A percentile compares a stretch with the other conserved stretches of the same genome.
Evolutionary conservation across 352 stramenopile genomes (phyloP).

Genomic region (Phytophthora nicotianae): DNA sequence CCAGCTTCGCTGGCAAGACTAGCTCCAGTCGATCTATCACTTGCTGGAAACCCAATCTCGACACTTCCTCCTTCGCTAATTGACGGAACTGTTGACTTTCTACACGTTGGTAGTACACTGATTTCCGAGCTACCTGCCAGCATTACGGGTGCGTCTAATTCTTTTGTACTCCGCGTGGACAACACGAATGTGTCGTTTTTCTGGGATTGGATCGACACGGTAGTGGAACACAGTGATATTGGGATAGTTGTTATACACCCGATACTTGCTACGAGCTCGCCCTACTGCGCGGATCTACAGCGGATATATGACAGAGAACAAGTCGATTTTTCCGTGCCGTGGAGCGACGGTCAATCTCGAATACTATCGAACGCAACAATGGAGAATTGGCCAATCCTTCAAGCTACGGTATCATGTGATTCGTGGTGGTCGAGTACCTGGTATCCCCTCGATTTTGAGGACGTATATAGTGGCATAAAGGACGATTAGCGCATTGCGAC

Average conservation of each 20-base stretch:
- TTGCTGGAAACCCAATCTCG: slow-evolving; percentile 23
- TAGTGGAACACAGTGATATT: not conserved
- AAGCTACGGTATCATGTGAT: slow-evolving; percentile 4
- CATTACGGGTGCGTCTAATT: slow-evolving; percentile 9
- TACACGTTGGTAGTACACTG: slow-evolving; percentile 26
- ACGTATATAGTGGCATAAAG: slow-evolving; percentile 10
- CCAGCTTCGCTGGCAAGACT: slow-evolving; percentile 20
- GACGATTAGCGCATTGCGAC: not conserved
- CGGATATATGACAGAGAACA: slow-evolving; percentile 14
- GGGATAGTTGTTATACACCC: not conserved
- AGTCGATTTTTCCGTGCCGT: slow-evolving; percentile 3
- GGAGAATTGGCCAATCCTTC: slow-evolving; percentile 10
- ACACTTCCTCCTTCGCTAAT: slow-evolving; percentile 18
- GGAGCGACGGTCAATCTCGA: not conserved
- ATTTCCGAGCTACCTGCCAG: slow-evolving; percentile 19
- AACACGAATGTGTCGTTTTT: slow-evolving; percentile 30
- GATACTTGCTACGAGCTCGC: slow-evolving; percentile 13
- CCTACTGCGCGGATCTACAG: slow-evolving; percentile 18
- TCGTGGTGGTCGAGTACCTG: slow-evolving; percentile 8
- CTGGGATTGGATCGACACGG: slow-evolving; percentile 27
- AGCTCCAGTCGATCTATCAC: slow-evolving; percentile 20
- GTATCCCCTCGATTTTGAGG: slow-evolving; percentile 24
- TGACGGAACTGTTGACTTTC: slow-evolving; percentile 13
- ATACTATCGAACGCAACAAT: slow-evolving; percentile 7
- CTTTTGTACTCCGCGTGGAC: slow-evolving; percentile 14